Conservation (phyloP, 1,284 basidiomycete species). For the Singerocomus inundabilis region DNA sequence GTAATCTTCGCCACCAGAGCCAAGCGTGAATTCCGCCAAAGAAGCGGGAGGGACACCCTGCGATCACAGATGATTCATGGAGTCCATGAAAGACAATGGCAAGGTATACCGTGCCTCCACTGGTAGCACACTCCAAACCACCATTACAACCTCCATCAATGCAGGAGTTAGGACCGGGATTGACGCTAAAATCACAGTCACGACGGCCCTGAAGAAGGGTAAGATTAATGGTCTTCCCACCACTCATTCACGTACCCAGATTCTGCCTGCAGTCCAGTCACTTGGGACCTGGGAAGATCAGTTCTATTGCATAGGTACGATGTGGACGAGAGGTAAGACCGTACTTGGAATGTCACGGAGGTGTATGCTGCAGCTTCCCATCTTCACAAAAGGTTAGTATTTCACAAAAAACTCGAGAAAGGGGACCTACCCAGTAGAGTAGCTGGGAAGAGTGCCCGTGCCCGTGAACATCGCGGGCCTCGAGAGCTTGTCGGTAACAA, state of each 20-base stretch:
- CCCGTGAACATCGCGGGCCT: slow-evolving; percentile 36
- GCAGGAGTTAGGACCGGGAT: slow-evolving; percentile 53
- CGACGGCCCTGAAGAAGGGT: slow-evolving; percentile 32
- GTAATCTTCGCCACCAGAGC: slow-evolving; percentile 21
- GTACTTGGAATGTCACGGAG: slow-evolving; percentile 30
- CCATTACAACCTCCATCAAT: slow-evolving; percentile 57
- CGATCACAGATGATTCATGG: slow-evolving; percentile 1
- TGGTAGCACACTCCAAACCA: slow-evolving; percentile 49
- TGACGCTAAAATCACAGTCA: slow-evolving; percentile 38
- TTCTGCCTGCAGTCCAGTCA: slow-evolving; percentile 31
- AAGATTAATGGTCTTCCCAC: not conserved
- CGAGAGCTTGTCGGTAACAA: not conserved
- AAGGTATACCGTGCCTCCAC: slow-evolving; percentile 46
- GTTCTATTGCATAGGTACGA: not conserved
- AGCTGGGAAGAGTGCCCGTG: slow-evolving; percentile 18
- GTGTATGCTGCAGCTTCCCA: slow-evolving; percentile 26
- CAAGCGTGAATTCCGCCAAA: slow-evolving; percentile 58
- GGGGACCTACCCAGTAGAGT: slow-evolving; percentile 26
- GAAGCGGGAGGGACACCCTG: slow-evolving; percentile 60
- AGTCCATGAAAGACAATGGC: not conserved
- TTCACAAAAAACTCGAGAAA: not conserved
- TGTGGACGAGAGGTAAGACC: not conserved
- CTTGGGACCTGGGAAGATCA: slow-evolving; percentile 26
- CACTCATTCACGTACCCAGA: slow-evolving; percentile 24
- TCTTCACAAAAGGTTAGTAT: slow-evolving; percentile 12